Evolutionary conservation across 1,284 basidiomycete species (phyloP).

Genomic region (Ustilago lituana): DNA sequence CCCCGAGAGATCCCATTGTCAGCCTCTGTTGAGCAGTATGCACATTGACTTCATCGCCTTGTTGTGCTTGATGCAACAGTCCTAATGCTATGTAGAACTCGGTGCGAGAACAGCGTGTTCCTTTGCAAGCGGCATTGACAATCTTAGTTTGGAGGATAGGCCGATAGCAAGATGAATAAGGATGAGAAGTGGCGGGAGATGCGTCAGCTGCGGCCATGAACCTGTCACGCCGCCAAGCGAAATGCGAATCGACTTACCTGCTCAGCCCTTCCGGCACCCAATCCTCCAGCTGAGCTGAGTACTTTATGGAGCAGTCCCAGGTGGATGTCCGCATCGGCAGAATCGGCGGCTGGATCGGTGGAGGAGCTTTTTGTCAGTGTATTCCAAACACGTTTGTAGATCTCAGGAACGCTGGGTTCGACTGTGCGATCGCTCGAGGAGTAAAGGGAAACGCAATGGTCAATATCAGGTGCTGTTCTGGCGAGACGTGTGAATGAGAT

Average conservation of each 20-base stretch:
- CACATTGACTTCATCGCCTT: conserved; percentile 25
- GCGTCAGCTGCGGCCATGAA: too few relatives aligned
- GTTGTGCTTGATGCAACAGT: conserved; percentile 29
- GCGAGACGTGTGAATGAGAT: too few relatives aligned
- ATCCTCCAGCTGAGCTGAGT: conserved; percentile 23
- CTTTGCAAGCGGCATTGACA: conserved; percentile 37
- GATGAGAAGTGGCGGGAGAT: too few relatives aligned
- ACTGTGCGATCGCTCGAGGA: background rate
- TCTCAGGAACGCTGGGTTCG: conserved; percentile 31
- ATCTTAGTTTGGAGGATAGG: too few relatives aligned
- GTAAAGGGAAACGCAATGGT: too few relatives aligned
- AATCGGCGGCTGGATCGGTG: conserved; percentile 5
- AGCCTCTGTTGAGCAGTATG: conserved; percentile 8
- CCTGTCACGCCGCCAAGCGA: too few relatives aligned
- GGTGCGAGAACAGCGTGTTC: conserved; percentile 28
- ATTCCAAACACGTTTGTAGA: conserved; percentile 25
- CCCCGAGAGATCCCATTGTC: conserved; percentile 7
- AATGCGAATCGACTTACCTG: conserved; percentile 11
- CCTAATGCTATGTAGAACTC: conserved; percentile 39
- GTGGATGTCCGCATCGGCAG: conserved; percentile 21
- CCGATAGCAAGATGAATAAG: too few relatives aligned
- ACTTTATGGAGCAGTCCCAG: conserved; percentile 34
- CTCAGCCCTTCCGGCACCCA: conserved; percentile 21
- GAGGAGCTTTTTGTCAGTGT: background rate
- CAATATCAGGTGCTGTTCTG: too few relatives aligned